Base-by-base conservation (phyloP, 2,329 filamentous ascomycete species). In the Thielaviopsis euricoi region DNA sequence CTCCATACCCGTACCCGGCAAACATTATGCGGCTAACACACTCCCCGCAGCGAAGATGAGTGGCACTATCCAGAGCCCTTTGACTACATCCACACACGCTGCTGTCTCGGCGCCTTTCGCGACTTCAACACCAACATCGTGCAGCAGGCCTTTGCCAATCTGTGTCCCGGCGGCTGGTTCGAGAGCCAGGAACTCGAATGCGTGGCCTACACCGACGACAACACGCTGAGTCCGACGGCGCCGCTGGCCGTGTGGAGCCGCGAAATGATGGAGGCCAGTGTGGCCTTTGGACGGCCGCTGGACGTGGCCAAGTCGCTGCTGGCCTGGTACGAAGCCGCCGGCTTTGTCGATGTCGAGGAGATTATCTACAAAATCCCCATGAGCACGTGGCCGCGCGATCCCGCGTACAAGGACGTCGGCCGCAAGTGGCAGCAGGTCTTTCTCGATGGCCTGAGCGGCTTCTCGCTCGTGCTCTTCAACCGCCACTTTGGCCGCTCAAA, bases 261-360 rank as follows among this genome's bases (percentile, higher is more conserved):
- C 7, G 70, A 75, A 50, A 65, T 77, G 23, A 63, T 68, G 3
- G 62, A 67, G 2, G 74, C 75, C 4, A 69, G 69, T 1, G 66
- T 65, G 21, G 62, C 63, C 0, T 68, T 71, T 21, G 62, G 69
- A 19, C 71, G 75, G 6, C 69, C 72, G 1, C 64, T 73, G 6
- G 62, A 69, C 51, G 64, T 71, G 50, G 69, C 66, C 17, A 63
- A 65, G 3, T 63, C 64, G 25, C 65, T 73, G 10, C 70, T 67
- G 57, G 64, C 67, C 19, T 68, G 71, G 49, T 73, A 72, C 61
- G 64, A 71, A 52, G 71, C 74, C 25, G 76, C 73, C 1, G 79
- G 79, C 0, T 82, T 82, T 61, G 72, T 77, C 6, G 76, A 81
- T 56, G 71, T 82, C 13, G 71, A 74, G 29, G 72, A 81, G 64